Conservation (phyloP, 169 alveolate genomes). For the Plasmodium sp. region DNA sequence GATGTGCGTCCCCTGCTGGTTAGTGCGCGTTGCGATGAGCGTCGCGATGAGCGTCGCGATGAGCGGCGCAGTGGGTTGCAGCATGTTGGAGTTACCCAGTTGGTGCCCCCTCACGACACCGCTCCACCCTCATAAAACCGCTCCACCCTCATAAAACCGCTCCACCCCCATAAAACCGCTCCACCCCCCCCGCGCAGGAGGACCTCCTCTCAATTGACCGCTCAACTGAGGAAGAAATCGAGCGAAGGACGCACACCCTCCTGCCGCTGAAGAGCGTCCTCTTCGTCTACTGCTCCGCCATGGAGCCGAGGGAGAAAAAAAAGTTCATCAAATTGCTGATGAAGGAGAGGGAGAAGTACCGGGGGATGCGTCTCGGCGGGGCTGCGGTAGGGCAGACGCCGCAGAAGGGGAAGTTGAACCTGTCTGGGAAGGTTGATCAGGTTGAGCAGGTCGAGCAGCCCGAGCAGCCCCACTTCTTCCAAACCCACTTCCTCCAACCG, state of each 20-base stretch:
- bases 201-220: background rate
- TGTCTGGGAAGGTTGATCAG: background rate
- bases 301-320: background rate
- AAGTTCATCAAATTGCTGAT: constrained; percentile 22
- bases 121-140: background rate
- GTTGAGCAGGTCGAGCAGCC: background rate
- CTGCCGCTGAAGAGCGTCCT: constrained; percentile 11
- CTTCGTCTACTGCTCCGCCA: constrained; percentile 1
- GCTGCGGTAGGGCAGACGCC: background rate
- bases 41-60: background rate
- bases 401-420: background rate
- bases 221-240: background rate
- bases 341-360: background rate
- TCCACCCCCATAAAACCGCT: background rate
- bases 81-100: background rate
- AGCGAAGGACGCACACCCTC: background rate
- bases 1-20: background rate
- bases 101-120: background rate
- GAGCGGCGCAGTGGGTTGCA: no score
- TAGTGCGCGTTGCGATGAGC: background rate
- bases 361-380: background rate
- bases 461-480: background rate
- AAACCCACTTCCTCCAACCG: no score
- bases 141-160: no score
- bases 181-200: background rate